Evolutionary conservation across 306 rosid species (phyloP).

Genomic region (apple (Malus domestica)): DNA sequence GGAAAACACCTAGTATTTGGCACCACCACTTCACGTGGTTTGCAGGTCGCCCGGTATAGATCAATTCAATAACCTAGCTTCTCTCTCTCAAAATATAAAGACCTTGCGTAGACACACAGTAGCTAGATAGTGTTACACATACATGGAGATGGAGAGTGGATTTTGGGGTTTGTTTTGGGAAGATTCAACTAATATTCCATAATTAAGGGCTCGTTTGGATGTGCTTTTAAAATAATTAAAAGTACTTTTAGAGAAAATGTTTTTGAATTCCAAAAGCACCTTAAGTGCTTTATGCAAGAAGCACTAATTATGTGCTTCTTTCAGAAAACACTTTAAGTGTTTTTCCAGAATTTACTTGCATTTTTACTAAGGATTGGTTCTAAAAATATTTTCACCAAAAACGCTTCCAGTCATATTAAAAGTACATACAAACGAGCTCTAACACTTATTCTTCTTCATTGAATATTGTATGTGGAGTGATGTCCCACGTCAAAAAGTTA

Average conservation of each 20-base stretch:
- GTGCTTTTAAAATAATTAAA: no score
- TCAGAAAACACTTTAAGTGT: no score
- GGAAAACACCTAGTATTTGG: slow-evolving; percentile 31
- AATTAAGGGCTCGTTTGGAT: no score
- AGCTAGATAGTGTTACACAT: background rate
- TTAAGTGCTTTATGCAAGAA: no score
- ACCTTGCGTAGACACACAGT: background rate
- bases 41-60: slow-evolving; percentile 30
- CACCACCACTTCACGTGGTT: slow-evolving; percentile 75
- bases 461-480: background rate
- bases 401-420: no score
- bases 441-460: background rate
- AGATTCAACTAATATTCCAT: background rate
- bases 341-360: no score
- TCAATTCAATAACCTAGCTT: background rate
- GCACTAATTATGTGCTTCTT: no score
- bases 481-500: background rate
- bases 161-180: background rate
- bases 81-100: background rate
- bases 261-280: no score
- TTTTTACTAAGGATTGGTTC: no score
- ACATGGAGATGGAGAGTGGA: background rate
- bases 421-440: no score
- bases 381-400: no score
- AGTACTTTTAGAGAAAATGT: no score